phyloP scores from a whole-genome alignment of 805 yeast genomes.

The Candida ipomoeae region DNA sequence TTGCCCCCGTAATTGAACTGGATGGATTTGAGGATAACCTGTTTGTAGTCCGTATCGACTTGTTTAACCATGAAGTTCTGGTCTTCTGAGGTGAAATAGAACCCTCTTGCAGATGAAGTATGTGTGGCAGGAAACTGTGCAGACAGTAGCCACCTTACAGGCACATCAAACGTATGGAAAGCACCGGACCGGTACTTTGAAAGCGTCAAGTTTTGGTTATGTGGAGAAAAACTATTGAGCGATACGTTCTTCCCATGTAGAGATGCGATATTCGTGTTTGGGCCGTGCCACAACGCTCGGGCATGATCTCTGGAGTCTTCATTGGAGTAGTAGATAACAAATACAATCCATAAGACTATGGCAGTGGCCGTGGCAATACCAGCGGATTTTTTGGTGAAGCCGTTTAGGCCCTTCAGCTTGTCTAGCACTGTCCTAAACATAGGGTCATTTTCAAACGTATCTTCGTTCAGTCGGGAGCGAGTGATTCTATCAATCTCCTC shows the following conservation, averaged over 20 bases:
- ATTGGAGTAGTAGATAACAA: slow-evolving; percentile 26
- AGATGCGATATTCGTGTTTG: slow-evolving; percentile 20
- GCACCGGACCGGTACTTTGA: slow-evolving; percentile 22
- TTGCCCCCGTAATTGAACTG: slow-evolving; percentile 42
- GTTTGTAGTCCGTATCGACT: slow-evolving; percentile 24
- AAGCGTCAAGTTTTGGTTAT: slow-evolving; percentile 27
- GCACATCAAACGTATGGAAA: background rate
- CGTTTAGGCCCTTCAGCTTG: slow-evolving; percentile 3
- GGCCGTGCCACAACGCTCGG: slow-evolving; percentile 14
- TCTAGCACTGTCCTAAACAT: slow-evolving; percentile 8
- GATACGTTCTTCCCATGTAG: slow-evolving; percentile 29
- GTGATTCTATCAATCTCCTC: slow-evolving; percentile 24
- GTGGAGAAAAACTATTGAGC: slow-evolving; percentile 26
- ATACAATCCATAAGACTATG: slow-evolving; percentile 25
- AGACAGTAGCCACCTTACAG: slow-evolving; percentile 27
- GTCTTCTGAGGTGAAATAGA: slow-evolving; percentile 21
- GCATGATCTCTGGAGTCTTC: slow-evolving; percentile 16
- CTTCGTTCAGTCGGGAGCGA: slow-evolving; percentile 15
- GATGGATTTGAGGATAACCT: slow-evolving; percentile 24
- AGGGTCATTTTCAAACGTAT: slow-evolving; percentile 11
- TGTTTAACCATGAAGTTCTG: slow-evolving; percentile 22
- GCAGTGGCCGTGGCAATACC: slow-evolving; percentile 2
- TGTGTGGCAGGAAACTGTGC: slow-evolving; percentile 28
- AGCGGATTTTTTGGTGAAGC: slow-evolving; percentile 3
- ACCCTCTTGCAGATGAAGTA: slow-evolving; percentile 23